These are phyloP conservation scores for Aspergillus fijiensis DNA, from an alignment of 2,329 filamentous ascomycete genomes.

Conservation along the genomic window DNA sequence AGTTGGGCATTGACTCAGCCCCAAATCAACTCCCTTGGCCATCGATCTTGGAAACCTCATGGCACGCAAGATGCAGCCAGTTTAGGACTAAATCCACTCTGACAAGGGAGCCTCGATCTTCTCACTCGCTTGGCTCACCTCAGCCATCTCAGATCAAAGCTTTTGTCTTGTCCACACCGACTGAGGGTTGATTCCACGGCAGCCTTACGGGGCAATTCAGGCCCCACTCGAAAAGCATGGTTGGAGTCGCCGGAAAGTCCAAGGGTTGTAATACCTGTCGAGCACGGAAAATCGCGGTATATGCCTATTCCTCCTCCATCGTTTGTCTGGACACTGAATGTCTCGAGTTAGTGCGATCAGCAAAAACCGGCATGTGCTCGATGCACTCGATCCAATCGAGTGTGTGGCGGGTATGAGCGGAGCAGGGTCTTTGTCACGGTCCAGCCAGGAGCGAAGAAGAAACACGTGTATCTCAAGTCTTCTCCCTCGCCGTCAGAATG, in stretches of 20 bases:
- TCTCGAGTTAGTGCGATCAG: constrained; percentile 27
- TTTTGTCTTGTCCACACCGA: not conserved
- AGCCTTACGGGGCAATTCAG: not conserved
- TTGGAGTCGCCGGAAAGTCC: constrained; percentile 4
- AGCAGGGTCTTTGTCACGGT: constrained; percentile 30
- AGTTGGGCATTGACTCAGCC: not conserved
- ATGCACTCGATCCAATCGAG: constrained; percentile 31
- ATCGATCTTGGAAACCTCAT: not conserved
- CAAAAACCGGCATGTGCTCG: constrained; percentile 30
- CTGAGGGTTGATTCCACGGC: not conserved
- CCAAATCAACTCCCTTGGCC: not conserved
- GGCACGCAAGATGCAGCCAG: not conserved
- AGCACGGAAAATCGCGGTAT: constrained; percentile 5
- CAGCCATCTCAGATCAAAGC: too few relatives aligned
- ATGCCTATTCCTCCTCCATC: not conserved
- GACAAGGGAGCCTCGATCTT: not conserved
- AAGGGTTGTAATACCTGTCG: constrained; percentile 7
- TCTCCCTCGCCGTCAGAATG: not conserved
- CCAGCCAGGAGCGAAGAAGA: constrained; percentile 19
- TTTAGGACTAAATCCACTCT: not conserved
- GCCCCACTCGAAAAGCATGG: not conserved
- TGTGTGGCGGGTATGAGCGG: constrained; percentile 32
- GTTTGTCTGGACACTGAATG: not conserved
- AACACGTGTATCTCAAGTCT: not conserved
- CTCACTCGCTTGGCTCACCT: not conserved